phyloP scores from a whole-genome alignment of 2,329 filamentous ascomycete genomes.

The Claviceps spartinae region DNA sequence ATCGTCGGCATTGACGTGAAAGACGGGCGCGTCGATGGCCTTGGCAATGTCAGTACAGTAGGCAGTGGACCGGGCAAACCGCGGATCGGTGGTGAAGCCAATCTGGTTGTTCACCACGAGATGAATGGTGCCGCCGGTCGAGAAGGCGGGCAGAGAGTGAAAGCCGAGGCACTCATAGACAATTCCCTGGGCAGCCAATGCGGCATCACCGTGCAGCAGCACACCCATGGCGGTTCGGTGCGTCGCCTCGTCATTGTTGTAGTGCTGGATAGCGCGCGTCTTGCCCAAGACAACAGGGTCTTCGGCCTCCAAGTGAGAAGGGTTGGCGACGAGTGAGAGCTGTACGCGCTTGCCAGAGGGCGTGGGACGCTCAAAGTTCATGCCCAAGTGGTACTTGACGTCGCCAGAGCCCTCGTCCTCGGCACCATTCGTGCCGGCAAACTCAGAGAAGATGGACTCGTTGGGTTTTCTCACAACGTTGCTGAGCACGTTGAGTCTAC shows the following conservation, averaged over 20 bases:
- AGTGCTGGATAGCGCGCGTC: conserved; percentile 95
- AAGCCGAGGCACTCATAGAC: conserved; percentile 99
- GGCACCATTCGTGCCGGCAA: conserved; percentile 73
- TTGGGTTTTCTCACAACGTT: conserved; percentile 99
- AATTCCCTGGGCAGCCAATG: conserved; percentile 89
- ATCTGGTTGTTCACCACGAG: conserved; percentile 99
- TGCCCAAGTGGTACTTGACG: conserved; percentile 98
- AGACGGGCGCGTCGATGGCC: conserved; percentile 93
- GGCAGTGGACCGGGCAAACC: conserved; percentile 90
- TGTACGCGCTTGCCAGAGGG: conserved; percentile 99
- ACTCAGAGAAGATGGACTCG: conserved; percentile 98
- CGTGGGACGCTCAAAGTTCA: conserved; percentile 99
- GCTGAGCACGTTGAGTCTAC: conserved; percentile 91
- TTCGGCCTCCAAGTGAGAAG: conserved; percentile 94
- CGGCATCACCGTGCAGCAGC: conserved; percentile 90
- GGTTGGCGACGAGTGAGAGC: conserved; percentile 94
- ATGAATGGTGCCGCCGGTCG: conserved; percentile 93
- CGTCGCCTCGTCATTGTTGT: conserved; percentile 89
- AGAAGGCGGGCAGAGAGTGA: conserved; percentile 89
- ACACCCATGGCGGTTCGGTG: conserved; percentile 90
- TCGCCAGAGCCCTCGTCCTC: conserved; percentile 95
- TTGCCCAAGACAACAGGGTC: conserved; percentile 96
- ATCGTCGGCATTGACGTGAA: conserved; percentile 98
- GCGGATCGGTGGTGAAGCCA: conserved; percentile 96
- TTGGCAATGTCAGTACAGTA: conserved; percentile 99